phyloP scores from a whole-genome alignment of 2,329 filamentous ascomycete genomes.

The Didymella segeticola region DNA sequence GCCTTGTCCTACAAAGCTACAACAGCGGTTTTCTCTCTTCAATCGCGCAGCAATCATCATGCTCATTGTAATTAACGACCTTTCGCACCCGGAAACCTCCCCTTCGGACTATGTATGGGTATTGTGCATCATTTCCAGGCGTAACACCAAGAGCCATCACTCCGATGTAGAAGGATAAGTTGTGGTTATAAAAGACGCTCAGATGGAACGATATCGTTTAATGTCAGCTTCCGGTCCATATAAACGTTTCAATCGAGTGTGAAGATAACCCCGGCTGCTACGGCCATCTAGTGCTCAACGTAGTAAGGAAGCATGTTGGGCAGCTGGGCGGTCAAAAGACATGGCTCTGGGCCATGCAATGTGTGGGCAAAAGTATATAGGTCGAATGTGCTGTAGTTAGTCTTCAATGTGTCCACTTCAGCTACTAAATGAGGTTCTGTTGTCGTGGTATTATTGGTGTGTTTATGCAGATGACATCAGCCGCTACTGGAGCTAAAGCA shows the following conservation, averaged over 20 bases:
- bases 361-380: background rate
- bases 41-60: too few species aligned
- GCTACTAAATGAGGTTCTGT: background rate
- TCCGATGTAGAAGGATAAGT: conserved; percentile 37
- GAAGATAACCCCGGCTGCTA: background rate
- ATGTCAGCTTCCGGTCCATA: conserved; percentile 40
- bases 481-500: background rate
- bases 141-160: conserved; percentile 37
- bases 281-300: background rate
- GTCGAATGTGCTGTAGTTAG: too few species aligned
- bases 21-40: too few species aligned
- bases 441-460: background rate
- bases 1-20: too few species aligned
- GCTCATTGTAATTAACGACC: too few species aligned
- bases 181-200: conserved; percentile 42
- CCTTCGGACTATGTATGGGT: too few species aligned
- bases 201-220: conserved; percentile 30
- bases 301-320: background rate
- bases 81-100: too few species aligned
- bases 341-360: too few species aligned
- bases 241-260: background rate
- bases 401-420: background rate
- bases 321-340: background rate
- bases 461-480: conserved; percentile 3
- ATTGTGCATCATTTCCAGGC: too few species aligned